Base-by-base conservation (phyloP, 2,329 filamentous ascomycete species). In the Delphinella strobiligena region DNA sequence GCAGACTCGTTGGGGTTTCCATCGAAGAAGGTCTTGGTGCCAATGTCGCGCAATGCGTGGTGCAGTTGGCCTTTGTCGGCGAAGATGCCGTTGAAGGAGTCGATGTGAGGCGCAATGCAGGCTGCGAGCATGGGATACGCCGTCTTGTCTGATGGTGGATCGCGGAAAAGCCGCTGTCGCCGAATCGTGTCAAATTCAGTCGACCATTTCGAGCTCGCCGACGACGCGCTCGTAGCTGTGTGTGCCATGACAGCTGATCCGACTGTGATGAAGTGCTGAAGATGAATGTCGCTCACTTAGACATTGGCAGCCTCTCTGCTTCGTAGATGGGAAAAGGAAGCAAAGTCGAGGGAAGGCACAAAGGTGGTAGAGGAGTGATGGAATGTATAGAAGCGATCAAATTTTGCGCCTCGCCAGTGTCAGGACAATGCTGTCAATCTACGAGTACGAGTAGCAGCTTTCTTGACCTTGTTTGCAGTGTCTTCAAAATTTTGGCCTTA, bases 1-100 rank as follows among this genome's bases (percentile, higher is more conserved):
- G 34, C 34, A 19, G 39, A 50, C 62, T 49, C 54, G 51, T 48
- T 2, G 17, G 58, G 57, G 43, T 85, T 74, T 47, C 86, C 86
- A 59, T 98, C 91, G 36, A 94, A 75, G 54, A 83, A 93, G 4
- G 75, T 75, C 64, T 89, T 93, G 47, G 76, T 82, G 53, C 89
- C 91, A 63, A 98, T 96, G 57, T 98, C 91, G 54, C 75, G 76
- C 45, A 96, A 61, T 10, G 74, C 87, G 48, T 85, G 78, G 36
- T 82, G 75, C 39, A 98, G 60, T 38, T 81, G 67, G 38, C 83
- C 85, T 61, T 80, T 72, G 42, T 72, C 69, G 22, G 78, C 75
- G 57, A 95, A 93, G 35, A 96, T 71, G 38, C 79, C 79, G 67
- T 98, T 94, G 75, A 95, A 98, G 5, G 91, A 91, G 54, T 95